phyloP scores from a whole-genome alignment of 2,329 filamentous ascomycete genomes.

The Aspergillus oerlinghausenensis region DNA sequence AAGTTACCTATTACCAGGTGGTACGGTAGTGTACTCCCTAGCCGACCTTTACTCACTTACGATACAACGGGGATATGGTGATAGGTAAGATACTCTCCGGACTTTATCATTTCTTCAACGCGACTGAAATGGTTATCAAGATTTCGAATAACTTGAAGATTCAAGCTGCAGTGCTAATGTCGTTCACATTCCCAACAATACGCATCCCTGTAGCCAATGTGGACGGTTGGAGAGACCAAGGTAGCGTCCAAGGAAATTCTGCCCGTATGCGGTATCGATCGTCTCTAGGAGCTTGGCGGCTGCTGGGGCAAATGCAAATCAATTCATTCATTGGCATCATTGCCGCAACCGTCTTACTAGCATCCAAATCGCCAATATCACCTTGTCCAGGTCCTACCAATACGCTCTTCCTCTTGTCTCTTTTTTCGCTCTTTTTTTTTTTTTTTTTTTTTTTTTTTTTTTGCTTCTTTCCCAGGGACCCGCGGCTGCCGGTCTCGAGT shows the following conservation, averaged over 20 bases:
- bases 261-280: background rate
- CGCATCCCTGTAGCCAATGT: background rate
- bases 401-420: background rate
- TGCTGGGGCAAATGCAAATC: background rate
- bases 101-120: background rate
- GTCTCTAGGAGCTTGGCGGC: background rate
- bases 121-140: too few species aligned
- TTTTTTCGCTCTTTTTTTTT: background rate
- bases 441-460: background rate
- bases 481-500: too few species aligned
- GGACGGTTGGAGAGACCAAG: background rate
- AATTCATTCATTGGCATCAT: background rate
- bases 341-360: conserved; percentile 2
- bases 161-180: background rate
- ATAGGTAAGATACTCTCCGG: too few species aligned
- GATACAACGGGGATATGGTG: too few species aligned
- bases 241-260: background rate
- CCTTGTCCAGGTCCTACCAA: background rate
- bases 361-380: background rate
- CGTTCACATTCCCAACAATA: background rate
- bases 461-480: background rate
- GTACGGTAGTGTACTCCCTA: too few species aligned
- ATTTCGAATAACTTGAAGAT: too few species aligned
- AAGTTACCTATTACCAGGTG: too few species aligned
- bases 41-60: too few species aligned